Percentiles rank a stretch among this genome's conserved stretches.
phyloP scores from a whole-genome alignment of 306 rosid species.

The Oemleria cerasiformis region DNA sequence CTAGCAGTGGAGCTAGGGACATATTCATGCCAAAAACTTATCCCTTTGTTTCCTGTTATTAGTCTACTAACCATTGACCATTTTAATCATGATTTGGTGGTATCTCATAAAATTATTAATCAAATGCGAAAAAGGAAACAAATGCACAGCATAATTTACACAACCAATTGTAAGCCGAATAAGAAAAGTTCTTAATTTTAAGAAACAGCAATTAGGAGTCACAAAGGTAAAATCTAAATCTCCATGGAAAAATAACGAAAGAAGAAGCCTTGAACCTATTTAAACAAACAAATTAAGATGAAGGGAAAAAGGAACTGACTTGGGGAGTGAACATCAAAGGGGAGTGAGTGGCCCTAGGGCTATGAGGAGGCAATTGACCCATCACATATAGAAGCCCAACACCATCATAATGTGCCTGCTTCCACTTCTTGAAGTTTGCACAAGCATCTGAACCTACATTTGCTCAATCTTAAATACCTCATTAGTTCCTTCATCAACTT shows the following conservation, averaged over 20 bases:
- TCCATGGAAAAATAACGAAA: background rate
- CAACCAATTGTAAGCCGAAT: background rate
- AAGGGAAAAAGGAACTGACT: slow-evolving; percentile 44
- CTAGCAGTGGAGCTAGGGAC: background rate
- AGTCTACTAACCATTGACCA: background rate
- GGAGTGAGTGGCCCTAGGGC: slow-evolving; percentile 91
- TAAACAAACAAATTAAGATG: background rate
- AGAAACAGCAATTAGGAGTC: background rate
- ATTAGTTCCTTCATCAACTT: slow-evolving; percentile 68
- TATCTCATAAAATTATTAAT: background rate
- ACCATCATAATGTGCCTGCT: too few species aligned
- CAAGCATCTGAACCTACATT: slow-evolving; percentile 6
- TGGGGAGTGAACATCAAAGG: slow-evolving; percentile 97
- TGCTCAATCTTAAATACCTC: slow-evolving; percentile 43
- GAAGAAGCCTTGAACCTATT: background rate
- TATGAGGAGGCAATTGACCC: slow-evolving; percentile 91
- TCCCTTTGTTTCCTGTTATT: background rate
- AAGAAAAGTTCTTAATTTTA: background rate
- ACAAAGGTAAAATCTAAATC: background rate
- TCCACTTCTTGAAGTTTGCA: too few species aligned
- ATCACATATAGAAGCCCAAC: too few species aligned
- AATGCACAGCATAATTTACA: slow-evolving; percentile 5
- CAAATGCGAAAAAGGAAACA: background rate
- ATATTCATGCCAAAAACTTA: background rate
- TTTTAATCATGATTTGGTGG: background rate